Evolutionary conservation across 1,139 yeast genomes (phyloP).

Genomic region (Spencermartinsiella ligniputridi): DNA sequence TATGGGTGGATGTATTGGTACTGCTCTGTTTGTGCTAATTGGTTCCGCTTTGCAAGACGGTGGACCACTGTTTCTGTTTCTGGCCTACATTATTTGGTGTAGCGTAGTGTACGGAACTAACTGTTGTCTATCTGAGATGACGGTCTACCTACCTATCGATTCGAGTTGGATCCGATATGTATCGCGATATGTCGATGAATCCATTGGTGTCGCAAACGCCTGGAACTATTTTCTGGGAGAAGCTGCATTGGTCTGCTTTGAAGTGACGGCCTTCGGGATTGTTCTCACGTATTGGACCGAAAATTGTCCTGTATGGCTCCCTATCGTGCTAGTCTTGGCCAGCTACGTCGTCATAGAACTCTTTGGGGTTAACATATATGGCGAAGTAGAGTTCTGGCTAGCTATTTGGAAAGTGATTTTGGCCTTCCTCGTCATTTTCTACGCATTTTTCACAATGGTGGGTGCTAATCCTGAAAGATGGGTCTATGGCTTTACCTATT

Average conservation of each 20-base stretch:
- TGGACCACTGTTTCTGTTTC: constrained; percentile 64
- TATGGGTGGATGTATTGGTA: constrained; percentile 48
- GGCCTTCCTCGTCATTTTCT: constrained; percentile 22
- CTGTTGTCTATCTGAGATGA: constrained; percentile 71
- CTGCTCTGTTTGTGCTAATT: constrained; percentile 58
- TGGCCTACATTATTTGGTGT: constrained; percentile 60
- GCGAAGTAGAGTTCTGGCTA: constrained; percentile 34
- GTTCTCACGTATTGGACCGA: constrained; percentile 34
- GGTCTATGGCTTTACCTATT: constrained; percentile 68
- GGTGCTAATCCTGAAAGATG: constrained; percentile 25
- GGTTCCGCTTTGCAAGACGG: constrained; percentile 61
- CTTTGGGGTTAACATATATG: constrained; percentile 34
- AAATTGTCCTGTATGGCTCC: constrained; percentile 31
- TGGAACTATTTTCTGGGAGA: constrained; percentile 37
- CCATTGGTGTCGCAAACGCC: constrained; percentile 31
- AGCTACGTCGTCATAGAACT: constrained; percentile 39
- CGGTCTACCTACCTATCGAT: constrained; percentile 61
- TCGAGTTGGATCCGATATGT: constrained; percentile 72
- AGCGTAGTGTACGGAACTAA: constrained; percentile 62
- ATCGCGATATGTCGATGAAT: constrained; percentile 36
- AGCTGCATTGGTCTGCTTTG: constrained; percentile 45
- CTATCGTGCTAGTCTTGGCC: constrained; percentile 32
- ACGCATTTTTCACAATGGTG: constrained; percentile 30
- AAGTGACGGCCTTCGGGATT: constrained; percentile 36
- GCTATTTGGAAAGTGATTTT: constrained; percentile 30